Percentiles rank a stretch among this genome's conserved stretches.
Evolutionary conservation across 257 asterid species (phyloP).

Genomic region (Henckelia pumila): DNA sequence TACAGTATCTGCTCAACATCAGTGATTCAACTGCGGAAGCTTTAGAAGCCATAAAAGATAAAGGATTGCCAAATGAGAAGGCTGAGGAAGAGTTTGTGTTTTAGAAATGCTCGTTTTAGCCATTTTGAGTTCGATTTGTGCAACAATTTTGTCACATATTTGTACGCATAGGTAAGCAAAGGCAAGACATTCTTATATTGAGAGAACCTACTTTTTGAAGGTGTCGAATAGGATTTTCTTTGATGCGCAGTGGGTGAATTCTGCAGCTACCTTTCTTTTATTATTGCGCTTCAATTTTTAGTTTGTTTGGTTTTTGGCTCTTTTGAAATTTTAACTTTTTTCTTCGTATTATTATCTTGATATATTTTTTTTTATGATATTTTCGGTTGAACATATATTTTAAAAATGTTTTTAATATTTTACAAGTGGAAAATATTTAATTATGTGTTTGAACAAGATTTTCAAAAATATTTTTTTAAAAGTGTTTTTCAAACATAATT

Average conservation of each 20-base stretch:
- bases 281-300: no score
- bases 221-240: neutral
- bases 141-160: neutral
- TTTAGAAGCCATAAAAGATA: slow-evolving; percentile 47
- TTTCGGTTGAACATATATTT: no score
- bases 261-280: no score
- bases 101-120: slow-evolving; percentile 22
- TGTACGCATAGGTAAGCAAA: neutral
- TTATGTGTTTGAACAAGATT: no score
- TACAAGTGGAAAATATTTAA: no score
- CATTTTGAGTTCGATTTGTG: neutral
- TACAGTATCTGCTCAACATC: slow-evolving; percentile 76
- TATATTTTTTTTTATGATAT: no score
- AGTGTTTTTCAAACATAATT: no score
- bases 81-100: slow-evolving; percentile 74
- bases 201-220: neutral
- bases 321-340: no score
- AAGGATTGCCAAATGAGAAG: slow-evolving; percentile 38
- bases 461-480: no score
- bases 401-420: no score
- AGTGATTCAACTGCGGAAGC: slow-evolving; percentile 75
- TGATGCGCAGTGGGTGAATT: neutral
- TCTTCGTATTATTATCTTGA: no score
- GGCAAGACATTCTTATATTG: neutral
- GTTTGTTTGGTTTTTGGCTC: no score